These are phyloP conservation scores for Vachellia pachyceras DNA, from an alignment of 306 rosid genomes.

Conservation along the genomic window DNA sequence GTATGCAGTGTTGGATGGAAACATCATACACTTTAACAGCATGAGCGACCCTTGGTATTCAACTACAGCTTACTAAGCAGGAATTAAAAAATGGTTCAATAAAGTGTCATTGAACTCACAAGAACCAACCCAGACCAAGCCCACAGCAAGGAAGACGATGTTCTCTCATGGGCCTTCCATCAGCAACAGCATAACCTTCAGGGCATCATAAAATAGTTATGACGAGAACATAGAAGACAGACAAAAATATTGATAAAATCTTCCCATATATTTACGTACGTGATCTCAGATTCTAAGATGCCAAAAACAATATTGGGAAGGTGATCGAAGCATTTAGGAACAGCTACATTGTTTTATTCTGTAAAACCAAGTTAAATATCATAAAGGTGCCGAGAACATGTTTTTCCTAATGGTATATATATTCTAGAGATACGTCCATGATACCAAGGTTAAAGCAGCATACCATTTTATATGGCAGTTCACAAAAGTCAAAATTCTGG, in stretches of 20 bases:
- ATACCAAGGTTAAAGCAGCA: not conserved
- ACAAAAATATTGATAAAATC: not conserved
- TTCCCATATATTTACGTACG: not conserved
- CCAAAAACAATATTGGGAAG: not conserved
- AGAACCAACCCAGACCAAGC: conserved; percentile 76
- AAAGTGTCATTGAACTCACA: conserved; percentile 57
- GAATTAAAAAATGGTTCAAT: not conserved
- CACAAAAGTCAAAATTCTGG: not conserved
- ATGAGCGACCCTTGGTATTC: not conserved
- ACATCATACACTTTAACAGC: not conserved
- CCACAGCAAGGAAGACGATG: conserved; percentile 80
- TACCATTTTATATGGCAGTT: not conserved
- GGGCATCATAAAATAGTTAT: not conserved
- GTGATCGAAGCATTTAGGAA: too few relatives aligned
- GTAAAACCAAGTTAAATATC: not conserved
- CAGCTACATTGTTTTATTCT: not conserved
- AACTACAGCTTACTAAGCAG: not conserved
- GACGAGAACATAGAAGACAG: conserved; percentile 7
- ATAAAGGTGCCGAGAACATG: not conserved
- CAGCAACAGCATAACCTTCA: conserved; percentile 70
- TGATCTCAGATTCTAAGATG: not conserved
- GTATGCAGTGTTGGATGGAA: not conserved
- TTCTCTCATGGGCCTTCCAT: conserved; percentile 61
- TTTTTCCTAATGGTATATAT: not conserved
- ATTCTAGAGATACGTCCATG: not conserved